phyloP scores from a whole-genome alignment of 495 filamentous ascomycete genomes.

The Zalerion maritima region DNA sequence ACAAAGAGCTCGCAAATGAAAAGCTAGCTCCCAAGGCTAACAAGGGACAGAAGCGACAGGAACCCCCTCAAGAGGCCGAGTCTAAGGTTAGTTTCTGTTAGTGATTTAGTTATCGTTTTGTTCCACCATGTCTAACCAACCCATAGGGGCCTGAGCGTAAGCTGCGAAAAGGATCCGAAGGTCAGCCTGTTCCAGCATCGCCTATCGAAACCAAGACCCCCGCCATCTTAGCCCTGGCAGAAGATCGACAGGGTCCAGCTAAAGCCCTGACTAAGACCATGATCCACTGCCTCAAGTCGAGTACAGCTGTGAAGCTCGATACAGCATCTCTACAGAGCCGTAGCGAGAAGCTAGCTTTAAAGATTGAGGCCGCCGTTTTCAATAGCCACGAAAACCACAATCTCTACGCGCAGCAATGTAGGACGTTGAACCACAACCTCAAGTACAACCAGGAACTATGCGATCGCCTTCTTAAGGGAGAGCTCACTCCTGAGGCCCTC shows the following conservation, averaged over 20 bases:
- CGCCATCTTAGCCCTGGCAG: slow-evolving; percentile 26
- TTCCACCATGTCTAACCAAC: too few species aligned
- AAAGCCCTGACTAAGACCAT: slow-evolving; percentile 30
- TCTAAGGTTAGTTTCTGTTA: too few species aligned
- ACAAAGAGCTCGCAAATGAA: too few species aligned
- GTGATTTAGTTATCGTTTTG: too few species aligned
- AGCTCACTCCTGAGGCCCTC: slow-evolving; percentile 54
- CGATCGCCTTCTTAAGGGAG: slow-evolving; percentile 55
- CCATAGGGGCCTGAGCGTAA: slow-evolving; percentile 29
- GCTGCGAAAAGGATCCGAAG: slow-evolving; percentile 36
- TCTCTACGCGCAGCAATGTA: slow-evolving; percentile 28
- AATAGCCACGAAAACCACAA: slow-evolving; percentile 26
- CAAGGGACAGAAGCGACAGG: too few species aligned
- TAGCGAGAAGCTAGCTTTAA: slow-evolving; percentile 37
- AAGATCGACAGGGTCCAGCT: slow-evolving; percentile 25
- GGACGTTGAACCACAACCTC: slow-evolving; percentile 61
- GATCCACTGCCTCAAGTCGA: slow-evolving; percentile 18
- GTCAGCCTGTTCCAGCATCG: slow-evolving; percentile 17
- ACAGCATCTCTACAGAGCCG: too few species aligned
- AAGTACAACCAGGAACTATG: slow-evolving; percentile 72
- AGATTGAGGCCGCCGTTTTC: slow-evolving; percentile 52
- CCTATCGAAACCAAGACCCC: slow-evolving; percentile 20
- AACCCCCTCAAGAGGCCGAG: too few species aligned
- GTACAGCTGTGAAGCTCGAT: too few species aligned
- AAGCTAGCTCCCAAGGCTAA: too few species aligned